phyloP scores from a whole-genome alignment of 129 eudicot species.

The Escallonia rubra region DNA sequence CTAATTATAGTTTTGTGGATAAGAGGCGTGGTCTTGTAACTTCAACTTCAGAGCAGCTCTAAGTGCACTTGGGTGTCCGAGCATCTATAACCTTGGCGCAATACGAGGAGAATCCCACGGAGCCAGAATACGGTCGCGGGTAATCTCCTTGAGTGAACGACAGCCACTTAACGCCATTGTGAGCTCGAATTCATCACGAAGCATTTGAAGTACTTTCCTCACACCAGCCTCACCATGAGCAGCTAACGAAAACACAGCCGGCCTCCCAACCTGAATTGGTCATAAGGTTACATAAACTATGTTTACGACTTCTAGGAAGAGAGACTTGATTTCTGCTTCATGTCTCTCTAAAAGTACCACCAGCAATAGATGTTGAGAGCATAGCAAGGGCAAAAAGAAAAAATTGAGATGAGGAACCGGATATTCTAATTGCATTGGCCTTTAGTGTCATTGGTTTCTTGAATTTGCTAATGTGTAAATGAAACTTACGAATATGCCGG shows the following conservation, averaged over 20 bases:
- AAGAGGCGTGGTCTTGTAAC: too few relatives aligned
- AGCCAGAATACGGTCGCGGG: conserved; percentile 51
- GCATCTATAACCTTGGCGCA: conserved; percentile 35
- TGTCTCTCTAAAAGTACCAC: too few relatives aligned
- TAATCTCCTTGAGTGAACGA: conserved; percentile 69
- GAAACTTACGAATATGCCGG: conserved; percentile 71
- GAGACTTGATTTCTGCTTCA: too few relatives aligned
- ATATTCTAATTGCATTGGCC: not conserved
- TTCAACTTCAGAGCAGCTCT: too few relatives aligned
- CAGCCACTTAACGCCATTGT: conserved; percentile 93
- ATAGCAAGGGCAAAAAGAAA: too few relatives aligned
- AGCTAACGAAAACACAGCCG: conserved; percentile 73
- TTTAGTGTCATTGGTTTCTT: not conserved
- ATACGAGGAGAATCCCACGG: conserved; percentile 65
- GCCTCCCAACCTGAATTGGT: conserved; percentile 69
- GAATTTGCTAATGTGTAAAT: not conserved
- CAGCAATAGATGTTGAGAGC: too few relatives aligned
- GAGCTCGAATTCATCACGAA: conserved; percentile 83
- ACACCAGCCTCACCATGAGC: conserved; percentile 91
- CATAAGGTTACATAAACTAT: not conserved
- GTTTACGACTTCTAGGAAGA: not conserved
- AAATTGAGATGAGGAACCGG: too few relatives aligned
- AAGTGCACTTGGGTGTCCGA: not conserved
- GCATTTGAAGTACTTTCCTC: conserved; percentile 75
- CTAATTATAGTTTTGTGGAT: too few relatives aligned